Evolutionary conservation across 805 yeast genomes (phyloP).

Genomic region (Sugiyamaella americana): DNA sequence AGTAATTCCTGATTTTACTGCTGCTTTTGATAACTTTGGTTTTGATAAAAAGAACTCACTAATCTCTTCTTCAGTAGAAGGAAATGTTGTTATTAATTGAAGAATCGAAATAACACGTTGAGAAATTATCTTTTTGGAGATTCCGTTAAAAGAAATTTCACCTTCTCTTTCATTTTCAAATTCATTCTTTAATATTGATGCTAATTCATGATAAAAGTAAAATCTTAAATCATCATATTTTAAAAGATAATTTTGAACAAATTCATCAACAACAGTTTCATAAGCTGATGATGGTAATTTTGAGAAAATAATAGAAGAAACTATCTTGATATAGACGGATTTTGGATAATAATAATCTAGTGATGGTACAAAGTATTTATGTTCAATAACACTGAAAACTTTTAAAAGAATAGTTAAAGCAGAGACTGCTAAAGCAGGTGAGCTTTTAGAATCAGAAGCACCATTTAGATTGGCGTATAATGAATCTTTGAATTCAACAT

Average conservation of each 20-base stretch:
- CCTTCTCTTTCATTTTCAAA: neutral
- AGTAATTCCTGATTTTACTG: slow-evolving; percentile 33
- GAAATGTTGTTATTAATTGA: slow-evolving; percentile 16
- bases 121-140: neutral
- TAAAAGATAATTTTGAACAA: neutral
- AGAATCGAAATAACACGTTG: neutral
- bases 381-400: slow-evolving; percentile 41
- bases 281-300: neutral
- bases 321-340: slow-evolving; percentile 41
- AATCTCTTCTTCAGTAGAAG: slow-evolving; percentile 22
- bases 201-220: slow-evolving; percentile 55
- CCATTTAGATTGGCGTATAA: slow-evolving; percentile 30
- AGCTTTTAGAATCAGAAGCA: slow-evolving; percentile 31
- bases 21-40: slow-evolving; percentile 20
- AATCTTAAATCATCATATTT: slow-evolving; percentile 72
- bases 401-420: slow-evolving; percentile 25
- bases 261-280: neutral
- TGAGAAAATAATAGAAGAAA: slow-evolving; percentile 38
- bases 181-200: slow-evolving; percentile 27
- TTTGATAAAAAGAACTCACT: slow-evolving; percentile 15
- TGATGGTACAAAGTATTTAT: slow-evolving; percentile 50
- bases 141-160: neutral
- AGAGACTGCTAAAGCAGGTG: slow-evolving; percentile 13
- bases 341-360: slow-evolving; percentile 61
- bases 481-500: slow-evolving; percentile 45